These are phyloP conservation scores for Moelleriella libera DNA, from an alignment of 2,329 filamentous ascomycete species.

Conservation along the genomic window DNA sequence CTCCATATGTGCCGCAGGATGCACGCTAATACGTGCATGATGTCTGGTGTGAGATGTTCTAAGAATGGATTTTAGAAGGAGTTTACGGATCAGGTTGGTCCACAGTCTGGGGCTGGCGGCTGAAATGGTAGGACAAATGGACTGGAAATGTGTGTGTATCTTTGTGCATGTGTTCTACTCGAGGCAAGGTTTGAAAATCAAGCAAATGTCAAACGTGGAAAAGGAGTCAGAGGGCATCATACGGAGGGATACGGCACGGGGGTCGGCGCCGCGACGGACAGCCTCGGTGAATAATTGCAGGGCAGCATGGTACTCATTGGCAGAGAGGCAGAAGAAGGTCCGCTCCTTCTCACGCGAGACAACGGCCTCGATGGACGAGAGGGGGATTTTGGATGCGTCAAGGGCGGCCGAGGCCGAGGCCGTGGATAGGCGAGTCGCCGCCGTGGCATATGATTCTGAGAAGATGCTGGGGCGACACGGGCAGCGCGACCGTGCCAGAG, in stretches of 20 bases:
- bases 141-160: neutral
- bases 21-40: conserved; percentile 15
- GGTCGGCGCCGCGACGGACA: conserved; percentile 8
- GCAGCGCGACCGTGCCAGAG: too few relatives aligned
- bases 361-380: conserved; percentile 8
- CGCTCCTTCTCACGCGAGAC: conserved; percentile 5
- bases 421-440: neutral
- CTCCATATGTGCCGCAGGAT: conserved; percentile 10
- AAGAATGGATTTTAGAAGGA: neutral
- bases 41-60: conserved; percentile 7
- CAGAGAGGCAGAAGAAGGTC: conserved; percentile 7
- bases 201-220: neutral
- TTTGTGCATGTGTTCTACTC: neutral
- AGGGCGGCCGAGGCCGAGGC: conserved; percentile 6
- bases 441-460: neutral
- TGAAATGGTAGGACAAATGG: too few relatives aligned
- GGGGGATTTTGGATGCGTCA: conserved; percentile 10
- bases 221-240: neutral
- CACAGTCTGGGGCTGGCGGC: too few relatives aligned
- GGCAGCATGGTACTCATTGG: conserved; percentile 11
- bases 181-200: neutral
- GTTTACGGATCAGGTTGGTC: too few relatives aligned
- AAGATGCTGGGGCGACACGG: too few relatives aligned
- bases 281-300: conserved; percentile 9
- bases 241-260: conserved; percentile 6